A percentile compares a stretch with the other conserved stretches of the same genome.
phyloP scores from a whole-genome alignment of 179 eudicot species.

The Spergularia azorica region DNA sequence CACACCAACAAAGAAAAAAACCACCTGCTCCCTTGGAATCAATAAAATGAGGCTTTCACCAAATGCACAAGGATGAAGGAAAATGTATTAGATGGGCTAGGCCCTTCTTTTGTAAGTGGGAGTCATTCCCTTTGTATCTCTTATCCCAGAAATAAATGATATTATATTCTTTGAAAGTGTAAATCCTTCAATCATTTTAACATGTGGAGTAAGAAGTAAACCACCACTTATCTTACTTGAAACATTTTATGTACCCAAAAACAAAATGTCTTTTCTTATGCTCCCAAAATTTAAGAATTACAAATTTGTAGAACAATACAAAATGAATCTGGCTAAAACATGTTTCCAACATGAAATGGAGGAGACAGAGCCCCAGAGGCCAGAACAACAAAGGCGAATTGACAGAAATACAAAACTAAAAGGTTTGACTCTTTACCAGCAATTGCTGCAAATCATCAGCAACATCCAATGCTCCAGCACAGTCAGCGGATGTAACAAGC shows the following conservation, averaged over 20 bases:
- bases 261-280: background rate
- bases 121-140: too few species aligned
- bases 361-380: background rate
- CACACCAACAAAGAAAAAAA: background rate
- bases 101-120: too few species aligned
- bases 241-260: background rate
- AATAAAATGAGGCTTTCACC: too few species aligned
- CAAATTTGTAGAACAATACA: background rate
- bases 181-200: too few species aligned
- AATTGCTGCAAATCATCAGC: conserved; percentile 90
- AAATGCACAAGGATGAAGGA: too few species aligned
- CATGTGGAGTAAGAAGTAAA: background rate
- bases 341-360: background rate
- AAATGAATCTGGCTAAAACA: background rate
- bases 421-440: conserved; percentile 47
- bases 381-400: background rate
- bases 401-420: background rate
- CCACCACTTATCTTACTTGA: background rate
- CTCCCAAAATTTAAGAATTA: background rate
- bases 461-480: conserved; percentile 97
- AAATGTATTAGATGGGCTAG: too few species aligned
- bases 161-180: too few species aligned
- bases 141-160: too few species aligned
- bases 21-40: too few species aligned
- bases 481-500: conserved; percentile 93